Percentiles rank a stretch among this genome's conserved stretches.
Conservation (phyloP, 2,329 filamentous ascomycete genomes). For the Talaromyces sp. region DNA sequence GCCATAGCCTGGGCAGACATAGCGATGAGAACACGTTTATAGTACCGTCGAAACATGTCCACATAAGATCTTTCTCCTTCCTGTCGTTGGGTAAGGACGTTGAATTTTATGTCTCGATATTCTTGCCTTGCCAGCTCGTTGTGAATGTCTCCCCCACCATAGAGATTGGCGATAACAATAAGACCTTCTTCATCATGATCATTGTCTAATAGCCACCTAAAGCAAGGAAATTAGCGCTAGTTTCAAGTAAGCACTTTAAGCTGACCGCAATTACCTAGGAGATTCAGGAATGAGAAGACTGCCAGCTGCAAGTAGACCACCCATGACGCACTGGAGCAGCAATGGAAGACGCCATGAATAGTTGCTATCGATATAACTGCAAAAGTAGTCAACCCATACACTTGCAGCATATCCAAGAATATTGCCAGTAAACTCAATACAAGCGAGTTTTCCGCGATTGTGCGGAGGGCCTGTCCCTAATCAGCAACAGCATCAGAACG, state of each 20-base stretch:
- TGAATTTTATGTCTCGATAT: conserved; percentile 98
- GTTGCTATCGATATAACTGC: conserved; percentile 80
- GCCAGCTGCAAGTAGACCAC: conserved; percentile 74
- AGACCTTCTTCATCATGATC: conserved; percentile 98
- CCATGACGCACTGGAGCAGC: conserved; percentile 93
- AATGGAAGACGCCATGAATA: conserved; percentile 88
- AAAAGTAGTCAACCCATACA: conserved; percentile 98
- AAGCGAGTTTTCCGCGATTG: conserved; percentile 90
- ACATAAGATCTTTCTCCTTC: conserved; percentile 87
- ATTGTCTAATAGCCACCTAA: conserved; percentile 92
- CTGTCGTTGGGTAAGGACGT: conserved; percentile 85
- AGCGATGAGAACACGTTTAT: conserved; percentile 90
- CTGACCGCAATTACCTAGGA: conserved; percentile 60
- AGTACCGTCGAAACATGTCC: conserved; percentile 94
- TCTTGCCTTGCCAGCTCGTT: conserved; percentile 89
- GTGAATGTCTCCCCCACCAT: conserved; percentile 93
- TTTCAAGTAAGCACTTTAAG: background rate
- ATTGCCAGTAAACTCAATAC: conserved; percentile 97
- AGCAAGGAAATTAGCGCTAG: background rate
- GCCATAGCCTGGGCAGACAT: conserved; percentile 97
- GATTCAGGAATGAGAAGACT: conserved; percentile 95
- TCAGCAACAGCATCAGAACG: conserved; percentile 1
- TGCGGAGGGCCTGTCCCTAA: conserved; percentile 72
- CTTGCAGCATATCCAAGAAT: conserved; percentile 93
- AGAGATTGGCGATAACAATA: conserved; percentile 95